phyloP scores from a whole-genome alignment of 2,329 filamentous ascomycete genomes.

The Alternaria sp. region DNA sequence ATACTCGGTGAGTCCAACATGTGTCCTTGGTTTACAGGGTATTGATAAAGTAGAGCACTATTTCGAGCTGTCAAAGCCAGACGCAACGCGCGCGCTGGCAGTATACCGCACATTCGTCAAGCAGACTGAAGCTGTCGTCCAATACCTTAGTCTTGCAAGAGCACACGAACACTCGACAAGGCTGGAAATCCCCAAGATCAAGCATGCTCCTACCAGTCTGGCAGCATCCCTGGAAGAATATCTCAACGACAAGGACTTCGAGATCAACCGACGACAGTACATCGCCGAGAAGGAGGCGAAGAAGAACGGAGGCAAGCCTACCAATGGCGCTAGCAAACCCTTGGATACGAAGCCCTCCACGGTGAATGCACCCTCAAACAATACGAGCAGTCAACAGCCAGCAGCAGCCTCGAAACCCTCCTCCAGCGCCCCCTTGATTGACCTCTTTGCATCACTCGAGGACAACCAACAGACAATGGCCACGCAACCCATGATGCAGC shows the following conservation, averaged over 20 bases:
- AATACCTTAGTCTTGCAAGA: conserved; percentile 84
- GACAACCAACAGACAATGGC: conserved; percentile 47
- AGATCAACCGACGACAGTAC: conserved; percentile 90
- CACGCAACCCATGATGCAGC: conserved; percentile 42
- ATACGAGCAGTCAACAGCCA: conserved; percentile 31
- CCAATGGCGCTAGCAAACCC: conserved; percentile 47
- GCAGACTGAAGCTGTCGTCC: conserved; percentile 91
- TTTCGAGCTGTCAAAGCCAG: conserved; percentile 95
- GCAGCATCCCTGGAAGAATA: conserved; percentile 93
- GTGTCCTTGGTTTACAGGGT: not conserved
- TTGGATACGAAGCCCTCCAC: conserved; percentile 41
- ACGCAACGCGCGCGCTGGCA: conserved; percentile 87
- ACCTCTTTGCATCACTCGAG: conserved; percentile 41
- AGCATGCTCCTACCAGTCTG: conserved; percentile 93
- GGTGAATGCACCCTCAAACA: conserved; percentile 29
- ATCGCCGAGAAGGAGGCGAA: conserved; percentile 83
- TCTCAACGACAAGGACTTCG: conserved; percentile 91
- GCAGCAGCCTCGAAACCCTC: conserved; percentile 24
- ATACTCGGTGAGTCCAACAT: conserved; percentile 73
- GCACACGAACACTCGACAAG: conserved; percentile 92
- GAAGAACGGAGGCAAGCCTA: conserved; percentile 55
- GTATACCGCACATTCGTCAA: conserved; percentile 92
- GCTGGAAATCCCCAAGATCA: conserved; percentile 93
- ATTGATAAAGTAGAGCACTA: conserved; percentile 74
- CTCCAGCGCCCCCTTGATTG: conserved; percentile 40